phyloP scores from a whole-genome alignment of 441 rosid species.

The Syzygium syzygioides region DNA sequence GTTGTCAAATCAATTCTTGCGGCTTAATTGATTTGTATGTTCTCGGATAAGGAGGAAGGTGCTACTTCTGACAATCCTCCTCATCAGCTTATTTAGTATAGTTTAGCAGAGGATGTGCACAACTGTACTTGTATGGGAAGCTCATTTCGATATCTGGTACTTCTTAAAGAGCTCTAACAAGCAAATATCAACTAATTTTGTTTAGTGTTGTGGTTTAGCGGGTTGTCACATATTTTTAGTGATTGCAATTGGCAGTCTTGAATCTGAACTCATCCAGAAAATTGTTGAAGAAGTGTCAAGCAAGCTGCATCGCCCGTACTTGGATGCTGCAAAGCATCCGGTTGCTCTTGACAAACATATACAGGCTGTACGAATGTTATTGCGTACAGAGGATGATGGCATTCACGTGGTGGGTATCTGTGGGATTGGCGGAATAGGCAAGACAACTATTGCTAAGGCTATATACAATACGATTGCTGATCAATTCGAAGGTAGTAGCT shows the following conservation, averaged over 20 bases:
- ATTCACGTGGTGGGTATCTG: neutral
- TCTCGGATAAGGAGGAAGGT: too few relatives aligned
- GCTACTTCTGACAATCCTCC: too few relatives aligned
- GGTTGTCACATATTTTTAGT: neutral
- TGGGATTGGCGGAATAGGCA: conserved; percentile 1
- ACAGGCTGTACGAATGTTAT: neutral
- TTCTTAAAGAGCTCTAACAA: accelerated
- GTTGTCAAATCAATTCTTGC: neutral
- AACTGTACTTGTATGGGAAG: too few relatives aligned
- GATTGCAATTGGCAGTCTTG: neutral
- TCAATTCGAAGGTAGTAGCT: conserved; percentile 7
- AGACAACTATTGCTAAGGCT: conserved; percentile 11
- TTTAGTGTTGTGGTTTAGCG: too few relatives aligned
- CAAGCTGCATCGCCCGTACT: neutral
- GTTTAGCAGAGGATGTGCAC: too few relatives aligned
- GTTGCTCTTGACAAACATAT: neutral
- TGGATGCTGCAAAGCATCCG: neutral
- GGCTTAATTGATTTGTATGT: neutral
- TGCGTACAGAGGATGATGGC: neutral
- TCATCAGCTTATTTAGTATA: too few relatives aligned
- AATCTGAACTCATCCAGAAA: neutral
- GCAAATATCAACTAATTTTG: too few relatives aligned
- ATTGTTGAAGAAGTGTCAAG: neutral
- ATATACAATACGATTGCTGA: neutral
- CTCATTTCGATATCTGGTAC: too few relatives aligned